Evolutionary conservation across 306 rosid genomes (phyloP), one percentile per base, ranked within the genome.

Genomic region (Hylodesmum podocarpum): DNA sequence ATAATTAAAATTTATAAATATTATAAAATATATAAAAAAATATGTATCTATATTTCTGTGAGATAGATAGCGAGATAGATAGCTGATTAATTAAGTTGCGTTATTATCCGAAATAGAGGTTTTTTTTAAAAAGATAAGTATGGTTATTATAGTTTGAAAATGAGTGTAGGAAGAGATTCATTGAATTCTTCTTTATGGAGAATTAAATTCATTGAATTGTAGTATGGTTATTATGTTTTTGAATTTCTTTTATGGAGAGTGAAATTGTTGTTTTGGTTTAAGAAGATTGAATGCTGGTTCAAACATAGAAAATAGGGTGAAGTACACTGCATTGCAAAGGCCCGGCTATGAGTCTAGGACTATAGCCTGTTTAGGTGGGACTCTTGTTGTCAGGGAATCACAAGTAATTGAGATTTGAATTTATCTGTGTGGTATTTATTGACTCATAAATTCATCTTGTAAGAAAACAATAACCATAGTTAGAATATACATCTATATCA

Each of bases 381-480:
- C 31, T 62, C 34, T 47, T 78, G 3, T 21, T 81, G 86, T 66
- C 86, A 82, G 83, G 12, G 11, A 50, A 61, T 62, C 72, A 46
- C 2, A 64, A 37, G 16, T 75, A 4, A 47, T 21, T 46, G 15
- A 31, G 4, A 61, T 43, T 29, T 75, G 10, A 29, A 28, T 8
- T 61, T 74, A 41, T 27, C 57, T 57, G 29, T 25, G 0, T 2
- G 4, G 8, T n/a, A 25, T 25, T 27, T 27, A 57, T 14, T 28
- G n/a, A 8, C 66, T 22, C 11, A 3, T 29, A 29, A 59, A 10
- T 40, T 40, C 3, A 40, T 40, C 3, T 40, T 11, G 12, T 40
- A 37, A 37, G 6, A 2, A 33, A 33, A 2, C n/a, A 33, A 33
- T 0, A 33, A 33, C n/a, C n/a, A 3, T 10, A 37, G 9, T 37